Base-by-base conservation (phyloP, 495 filamentous ascomycete genomes). In the Peziza echinospora region DNA sequence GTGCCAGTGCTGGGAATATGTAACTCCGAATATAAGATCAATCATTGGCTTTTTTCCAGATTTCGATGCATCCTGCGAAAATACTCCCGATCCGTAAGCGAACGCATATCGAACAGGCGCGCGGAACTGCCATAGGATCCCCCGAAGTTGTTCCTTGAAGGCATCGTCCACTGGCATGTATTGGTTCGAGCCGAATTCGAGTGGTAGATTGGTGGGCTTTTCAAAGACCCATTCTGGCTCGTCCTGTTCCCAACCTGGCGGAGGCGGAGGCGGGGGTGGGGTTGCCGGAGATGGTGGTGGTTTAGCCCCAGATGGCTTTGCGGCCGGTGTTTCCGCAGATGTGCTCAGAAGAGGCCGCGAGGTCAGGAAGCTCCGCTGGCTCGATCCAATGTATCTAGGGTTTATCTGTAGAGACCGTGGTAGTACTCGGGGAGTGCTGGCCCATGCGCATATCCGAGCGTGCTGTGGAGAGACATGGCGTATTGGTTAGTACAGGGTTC, bases 1-100 rank as follows among this genome's bases (percentile, higher is more conserved):
- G 64, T 97, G 89, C 85, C 87, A 97, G 63, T 97, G 89, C 58
- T 97, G 82, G 2, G 82, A 85, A 61, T 93, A 82, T 5, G 80
- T 82, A 10, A 96, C 87, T 25, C 89, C 91, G 53, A 96, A 93
- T 47, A 97, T 91, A 56, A 96, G 89, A 61, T 97, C 89, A 53
- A 97, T 93, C 80, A 96, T 91, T n/a, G 70, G 64, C 51, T 71
- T 67, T 21, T 61, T 72, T 17, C 72, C 63, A 2, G 65, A 60
- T 3, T 69, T 63, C 43, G 60, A 68, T 30, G 69, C 71, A 4
- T 71, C 74, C 55, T 97, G 89, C 0, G 85, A 71, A 58, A 97
- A 97, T 5, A 97, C 89, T 6, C 91, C 89, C 1, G 87, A 94
- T 21, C 89, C 89, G 59, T 97, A 97, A 11, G 89, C 89, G 60